Conservation (phyloP, 805 yeast genomes). For the Debaryomyces hansenii region DNA sequence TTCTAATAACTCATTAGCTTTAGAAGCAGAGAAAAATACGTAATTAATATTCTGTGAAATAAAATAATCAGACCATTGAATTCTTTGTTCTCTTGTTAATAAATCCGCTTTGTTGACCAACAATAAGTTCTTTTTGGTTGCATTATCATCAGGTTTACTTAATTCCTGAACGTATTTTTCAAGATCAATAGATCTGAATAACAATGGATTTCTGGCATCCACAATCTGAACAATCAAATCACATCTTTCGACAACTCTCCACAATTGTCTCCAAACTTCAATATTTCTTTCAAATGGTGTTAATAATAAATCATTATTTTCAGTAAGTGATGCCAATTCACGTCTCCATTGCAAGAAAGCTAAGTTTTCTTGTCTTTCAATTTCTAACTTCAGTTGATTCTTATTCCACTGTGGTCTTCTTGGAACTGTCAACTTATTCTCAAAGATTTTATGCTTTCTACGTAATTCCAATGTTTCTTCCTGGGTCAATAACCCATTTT, state of each 20-base stretch:
- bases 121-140: constrained; percentile 70
- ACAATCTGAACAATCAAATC: constrained; percentile 95
- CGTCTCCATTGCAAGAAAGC: constrained; percentile 95
- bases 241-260: constrained; percentile 96
- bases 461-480: constrained; percentile 66
- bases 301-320: constrained; percentile 76
- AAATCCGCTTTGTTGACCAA: constrained; percentile 94
- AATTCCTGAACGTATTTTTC: constrained; percentile 80
- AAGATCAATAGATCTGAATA: constrained; percentile 85
- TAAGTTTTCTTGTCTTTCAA: constrained; percentile 84
- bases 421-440: constrained; percentile 78
- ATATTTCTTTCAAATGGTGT: constrained; percentile 97
- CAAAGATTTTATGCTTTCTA: constrained; percentile 65
- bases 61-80: constrained; percentile 86
- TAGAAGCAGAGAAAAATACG: constrained; percentile 90
- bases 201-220: constrained; percentile 91
- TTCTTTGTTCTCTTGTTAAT: constrained; percentile 72
- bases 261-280: constrained; percentile 97
- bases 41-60: constrained; percentile 65
- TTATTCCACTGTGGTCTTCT: constrained; percentile 88
- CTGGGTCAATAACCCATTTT: constrained; percentile 53
- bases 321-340: constrained; percentile 80
- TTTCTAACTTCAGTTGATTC: constrained; percentile 67
- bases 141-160: constrained; percentile 46
- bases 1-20: constrained; percentile 75